Base-by-base conservation (phyloP, 306 rosid genomes). In the Dalbergia cultrata region DNA sequence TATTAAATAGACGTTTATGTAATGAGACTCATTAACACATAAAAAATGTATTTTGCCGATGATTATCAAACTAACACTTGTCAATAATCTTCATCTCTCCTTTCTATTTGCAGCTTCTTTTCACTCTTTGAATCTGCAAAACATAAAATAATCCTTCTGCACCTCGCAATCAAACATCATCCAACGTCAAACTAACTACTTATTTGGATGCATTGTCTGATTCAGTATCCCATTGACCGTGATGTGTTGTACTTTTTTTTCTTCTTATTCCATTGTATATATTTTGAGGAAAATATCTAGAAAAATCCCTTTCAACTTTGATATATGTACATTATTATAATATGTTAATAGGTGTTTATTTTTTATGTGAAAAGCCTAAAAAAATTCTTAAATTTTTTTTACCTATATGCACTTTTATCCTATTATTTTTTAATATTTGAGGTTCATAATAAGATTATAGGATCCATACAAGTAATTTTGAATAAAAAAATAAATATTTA, bases 201-300 rank as follows among this genome's bases (percentile, higher is more conserved):
- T 47, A 34, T 70, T 80, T 80, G 72, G 43, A 49, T 71, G 54
- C 37, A 17, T 56, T 66, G 56, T 17, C 22, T n/a, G 75, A 78
- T 68, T 17, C 62, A 49, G 53, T 79, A 62, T 60, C 77, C 9
- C 41, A 37, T 37, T 37, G 41, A 37, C 34, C 26, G 13, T 47
- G 14, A 22, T 57, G n/a, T 18, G n/a, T 75, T 26, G 35, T 44
- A 47, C 18, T 12, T 41, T 54, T 21, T 37, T 2, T 50, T 43
- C 11, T 8, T 22, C 58, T 33, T 41, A 56, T 53, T 71, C 19
- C 13, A 39, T 65, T 39, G 41, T 37, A 2, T 37, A 1, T 65
- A 9, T 3, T 43, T 61, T 26, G 10, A 2, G 2, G 31, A 26
- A 26, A 26, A 26, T 26, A 26, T 26, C 31, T 1, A 26, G 3